phyloP scores from a whole-genome alignment of 805 yeast genomes.

The Starmera amethionina region DNA sequence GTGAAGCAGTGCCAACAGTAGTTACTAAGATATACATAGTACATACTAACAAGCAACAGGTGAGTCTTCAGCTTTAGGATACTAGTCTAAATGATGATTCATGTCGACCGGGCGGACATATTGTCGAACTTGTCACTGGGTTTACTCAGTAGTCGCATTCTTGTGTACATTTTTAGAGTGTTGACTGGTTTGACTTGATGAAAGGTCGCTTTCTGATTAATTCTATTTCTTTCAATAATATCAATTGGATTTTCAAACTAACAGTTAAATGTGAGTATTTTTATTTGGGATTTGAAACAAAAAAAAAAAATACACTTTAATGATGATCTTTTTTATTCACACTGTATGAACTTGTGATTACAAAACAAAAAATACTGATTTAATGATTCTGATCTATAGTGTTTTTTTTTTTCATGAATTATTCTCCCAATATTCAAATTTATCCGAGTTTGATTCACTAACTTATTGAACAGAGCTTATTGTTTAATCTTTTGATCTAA shows the following conservation, averaged over 20 bases:
- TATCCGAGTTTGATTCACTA: no score
- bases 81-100: conserved; percentile 10
- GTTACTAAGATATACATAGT: conserved; percentile 5
- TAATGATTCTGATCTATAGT: conserved; percentile 36
- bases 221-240: not conserved
- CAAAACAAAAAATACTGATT: conserved; percentile 37
- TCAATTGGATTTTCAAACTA: not conserved
- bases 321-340: conserved; percentile 42
- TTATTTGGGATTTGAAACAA: no score
- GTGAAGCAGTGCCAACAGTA: not conserved
- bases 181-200: conserved; percentile 41
- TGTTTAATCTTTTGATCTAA: no score
- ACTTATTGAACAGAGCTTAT: no score
- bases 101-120: conserved; percentile 46
- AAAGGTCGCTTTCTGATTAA: conserved; percentile 21
- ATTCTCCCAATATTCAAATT: no score
- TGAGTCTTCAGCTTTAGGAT: conserved; percentile 6
- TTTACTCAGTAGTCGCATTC: conserved; percentile 33
- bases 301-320: conserved; percentile 1
- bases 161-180: conserved; percentile 41
- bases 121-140: conserved; percentile 22
- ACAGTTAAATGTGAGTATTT: not conserved
- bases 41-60: conserved; percentile 21
- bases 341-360: conserved; percentile 34
- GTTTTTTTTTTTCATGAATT: not conserved